Conservation (phyloP, 306 rosid genomes). For the Cucurbita pepo region DNA sequence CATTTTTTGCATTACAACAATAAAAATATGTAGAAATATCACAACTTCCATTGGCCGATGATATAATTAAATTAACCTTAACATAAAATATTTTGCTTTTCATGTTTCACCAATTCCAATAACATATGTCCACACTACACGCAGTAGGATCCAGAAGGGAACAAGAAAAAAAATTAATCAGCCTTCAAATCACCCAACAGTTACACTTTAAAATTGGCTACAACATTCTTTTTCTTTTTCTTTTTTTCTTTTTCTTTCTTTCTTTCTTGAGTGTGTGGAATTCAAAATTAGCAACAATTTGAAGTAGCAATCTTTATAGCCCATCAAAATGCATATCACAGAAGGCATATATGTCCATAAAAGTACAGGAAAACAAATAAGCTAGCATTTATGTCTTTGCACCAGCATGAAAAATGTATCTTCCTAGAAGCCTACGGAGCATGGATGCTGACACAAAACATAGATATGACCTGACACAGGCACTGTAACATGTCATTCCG, state of each 20-base stretch:
- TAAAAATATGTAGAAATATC: not conserved
- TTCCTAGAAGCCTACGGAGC: not conserved
- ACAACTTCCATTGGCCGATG: not conserved
- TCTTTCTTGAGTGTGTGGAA: not conserved
- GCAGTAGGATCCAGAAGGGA: not conserved
- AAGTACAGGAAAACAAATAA: not conserved
- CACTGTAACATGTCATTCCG: no score
- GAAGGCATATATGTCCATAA: not conserved
- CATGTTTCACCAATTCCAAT: not conserved
- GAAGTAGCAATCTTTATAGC: not conserved
- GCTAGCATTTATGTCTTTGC: not conserved
- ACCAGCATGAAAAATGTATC: not conserved
- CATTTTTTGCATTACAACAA: not conserved
- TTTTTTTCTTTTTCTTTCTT: no score
- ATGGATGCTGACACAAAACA: no score
- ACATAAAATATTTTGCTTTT: not conserved
- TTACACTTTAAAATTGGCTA: not conserved
- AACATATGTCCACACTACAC: not conserved
- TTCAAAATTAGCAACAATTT: not conserved
- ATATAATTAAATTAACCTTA: not conserved
- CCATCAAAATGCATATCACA: not conserved
- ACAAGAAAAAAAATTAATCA: not conserved
- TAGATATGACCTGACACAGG: no score
- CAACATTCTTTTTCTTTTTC: not conserved
- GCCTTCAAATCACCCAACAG: not conserved